phyloP scores from a whole-genome alignment of 768 basidiomycete genomes.

The Kwoniella botswanensis region DNA sequence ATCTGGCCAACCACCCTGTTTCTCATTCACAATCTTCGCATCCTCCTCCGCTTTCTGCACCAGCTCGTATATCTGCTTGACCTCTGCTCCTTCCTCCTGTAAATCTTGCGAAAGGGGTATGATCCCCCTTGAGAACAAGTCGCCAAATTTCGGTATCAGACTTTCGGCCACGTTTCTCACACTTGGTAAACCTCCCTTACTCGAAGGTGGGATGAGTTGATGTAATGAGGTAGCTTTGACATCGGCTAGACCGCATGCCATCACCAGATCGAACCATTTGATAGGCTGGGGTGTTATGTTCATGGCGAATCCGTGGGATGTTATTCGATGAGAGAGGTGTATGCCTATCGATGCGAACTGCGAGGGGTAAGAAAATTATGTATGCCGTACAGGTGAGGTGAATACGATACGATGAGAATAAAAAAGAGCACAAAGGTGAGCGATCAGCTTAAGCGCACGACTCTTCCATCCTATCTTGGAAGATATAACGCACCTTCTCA shows the following conservation, averaged over 20 bases:
- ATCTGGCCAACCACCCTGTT: slow-evolving; percentile 40
- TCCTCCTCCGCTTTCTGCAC: slow-evolving; percentile 43
- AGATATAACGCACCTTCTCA: slow-evolving; percentile 65
- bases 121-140: slow-evolving; percentile 41
- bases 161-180: slow-evolving; percentile 38
- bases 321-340: slow-evolving; percentile 90
- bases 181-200: slow-evolving; percentile 3
- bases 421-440: no score
- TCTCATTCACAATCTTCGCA: slow-evolving; percentile 27
- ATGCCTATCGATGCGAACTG: slow-evolving; percentile 91
- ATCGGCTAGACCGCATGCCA: slow-evolving; percentile 87
- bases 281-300: slow-evolving; percentile 83
- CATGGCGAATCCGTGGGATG: slow-evolving; percentile 91
- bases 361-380: not conserved
- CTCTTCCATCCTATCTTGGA: no score
- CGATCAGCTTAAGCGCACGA: no score
- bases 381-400: no score
- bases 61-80: slow-evolving; percentile 28
- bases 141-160: slow-evolving; percentile 42
- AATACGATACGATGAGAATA: no score
- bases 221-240: slow-evolving; percentile 71
- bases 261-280: slow-evolving; percentile 81
- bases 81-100: slow-evolving; percentile 17
- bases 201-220: slow-evolving; percentile 30
- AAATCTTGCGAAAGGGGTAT: slow-evolving; percentile 15